These are phyloP conservation scores for Vaccinium corymbosum DNA, from an alignment of 148 eudicot species.

Conservation along the genomic window DNA sequence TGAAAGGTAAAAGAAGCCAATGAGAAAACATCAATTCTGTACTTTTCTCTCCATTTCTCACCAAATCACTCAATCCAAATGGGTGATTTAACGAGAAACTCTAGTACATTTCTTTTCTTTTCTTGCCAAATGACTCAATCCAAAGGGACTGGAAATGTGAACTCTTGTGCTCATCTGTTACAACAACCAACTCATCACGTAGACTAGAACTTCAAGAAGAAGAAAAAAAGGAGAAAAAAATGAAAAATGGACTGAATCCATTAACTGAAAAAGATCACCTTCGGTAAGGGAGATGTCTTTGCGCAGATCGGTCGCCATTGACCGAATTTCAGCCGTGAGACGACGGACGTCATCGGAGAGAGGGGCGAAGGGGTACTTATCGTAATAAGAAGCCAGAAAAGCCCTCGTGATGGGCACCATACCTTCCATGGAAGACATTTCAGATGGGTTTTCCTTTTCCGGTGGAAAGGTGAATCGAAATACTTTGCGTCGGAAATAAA, in stretches of 20 bases:
- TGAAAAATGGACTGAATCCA: not conserved
- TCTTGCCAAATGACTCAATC: not conserved
- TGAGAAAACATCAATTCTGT: not conserved
- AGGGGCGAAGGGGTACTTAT: constrained; percentile 61
- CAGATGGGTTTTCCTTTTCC: too few species aligned
- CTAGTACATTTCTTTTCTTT: not conserved
- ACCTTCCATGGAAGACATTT: constrained; percentile 74
- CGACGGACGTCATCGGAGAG: constrained; percentile 59
- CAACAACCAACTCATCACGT: not conserved
- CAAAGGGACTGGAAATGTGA: not conserved
- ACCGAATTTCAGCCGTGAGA: constrained; percentile 48
- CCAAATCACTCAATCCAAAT: not conserved
- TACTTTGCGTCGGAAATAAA: not conserved
- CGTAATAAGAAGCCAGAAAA: constrained; percentile 71
- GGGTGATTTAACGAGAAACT: not conserved
- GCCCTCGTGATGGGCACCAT: constrained; percentile 89
- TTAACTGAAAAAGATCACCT: constrained; percentile 27
- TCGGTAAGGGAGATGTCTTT: constrained; percentile 37
- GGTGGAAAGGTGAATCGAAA: not conserved
- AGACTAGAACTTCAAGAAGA: too few species aligned
- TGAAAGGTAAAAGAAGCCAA: not conserved
- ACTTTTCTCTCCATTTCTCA: not conserved
- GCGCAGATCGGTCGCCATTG: constrained; percentile 40
- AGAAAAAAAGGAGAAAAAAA: not conserved
- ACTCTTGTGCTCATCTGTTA: not conserved